A percentile compares a stretch with the other conserved stretches of the same genome.
Evolutionary conservation across 2,329 filamentous ascomycete genomes (phyloP).

Genomic region (Colletotrichum eleusines): DNA sequence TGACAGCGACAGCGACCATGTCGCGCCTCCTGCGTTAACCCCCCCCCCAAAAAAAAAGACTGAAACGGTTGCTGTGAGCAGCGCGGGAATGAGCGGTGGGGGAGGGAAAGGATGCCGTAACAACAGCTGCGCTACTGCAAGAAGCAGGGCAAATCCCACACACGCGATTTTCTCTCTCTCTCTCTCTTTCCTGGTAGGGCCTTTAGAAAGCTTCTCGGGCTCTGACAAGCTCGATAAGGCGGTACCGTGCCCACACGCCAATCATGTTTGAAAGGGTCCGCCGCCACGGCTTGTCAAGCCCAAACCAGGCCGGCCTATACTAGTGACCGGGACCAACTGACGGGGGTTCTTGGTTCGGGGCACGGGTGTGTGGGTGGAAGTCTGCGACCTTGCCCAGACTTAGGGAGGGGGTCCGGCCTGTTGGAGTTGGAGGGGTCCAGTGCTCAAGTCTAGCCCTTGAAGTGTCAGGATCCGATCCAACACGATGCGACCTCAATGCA

Average conservation of each 20-base stretch:
- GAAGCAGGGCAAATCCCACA: slow-evolving; percentile 35
- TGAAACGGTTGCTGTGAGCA: slow-evolving; percentile 11
- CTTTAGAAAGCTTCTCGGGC: slow-evolving; percentile 9
- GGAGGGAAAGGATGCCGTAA: not conserved
- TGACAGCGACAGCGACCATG: not conserved
- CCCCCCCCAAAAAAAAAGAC: too few relatives aligned
- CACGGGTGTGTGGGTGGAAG: slow-evolving; percentile 20
- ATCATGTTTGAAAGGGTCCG: slow-evolving; percentile 33
- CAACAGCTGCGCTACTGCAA: slow-evolving; percentile 11
- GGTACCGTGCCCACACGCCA: slow-evolving; percentile 24
- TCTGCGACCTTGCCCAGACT: slow-evolving; percentile 22
- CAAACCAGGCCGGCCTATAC: slow-evolving; percentile 36
- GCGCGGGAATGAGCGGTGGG: not conserved
- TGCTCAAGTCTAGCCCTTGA: slow-evolving; percentile 6
- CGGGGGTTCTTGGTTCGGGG: slow-evolving; percentile 24
- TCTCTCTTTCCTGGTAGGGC: not conserved
- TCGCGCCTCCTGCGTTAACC: slow-evolving; percentile 15
- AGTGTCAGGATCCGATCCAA: slow-evolving; percentile 37
- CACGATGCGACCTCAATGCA: slow-evolving; percentile 31
- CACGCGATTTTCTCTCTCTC: slow-evolving; percentile 24
- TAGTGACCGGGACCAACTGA: slow-evolving; percentile 38
- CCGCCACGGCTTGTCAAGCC: slow-evolving; percentile 39
- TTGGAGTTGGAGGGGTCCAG: slow-evolving; percentile 24
- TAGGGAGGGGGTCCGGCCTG: not conserved
- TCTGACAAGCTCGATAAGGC: slow-evolving; percentile 34